Percentiles rank a stretch among this genome's conserved stretches.
phyloP scores from a whole-genome alignment of 352 stramenopile genomes.

The Globisporangium spinosum region DNA sequence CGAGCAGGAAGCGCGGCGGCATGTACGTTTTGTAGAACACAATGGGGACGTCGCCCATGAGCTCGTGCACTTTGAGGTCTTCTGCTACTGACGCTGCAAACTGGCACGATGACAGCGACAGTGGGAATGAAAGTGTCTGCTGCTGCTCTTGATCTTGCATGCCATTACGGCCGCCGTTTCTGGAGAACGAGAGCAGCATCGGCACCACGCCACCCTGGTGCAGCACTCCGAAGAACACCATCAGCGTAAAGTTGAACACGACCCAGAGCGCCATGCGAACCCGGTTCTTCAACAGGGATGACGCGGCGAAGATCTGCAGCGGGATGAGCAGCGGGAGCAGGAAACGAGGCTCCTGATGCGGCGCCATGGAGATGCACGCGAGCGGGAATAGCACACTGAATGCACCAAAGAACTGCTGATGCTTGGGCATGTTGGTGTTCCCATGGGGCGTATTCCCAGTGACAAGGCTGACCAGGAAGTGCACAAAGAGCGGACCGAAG shows the following conservation, averaged over 20 bases:
- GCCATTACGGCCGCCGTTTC: not conserved
- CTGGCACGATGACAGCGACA: conserved; percentile 22
- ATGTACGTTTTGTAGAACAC: conserved; percentile 82
- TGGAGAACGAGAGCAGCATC: conserved; percentile 46
- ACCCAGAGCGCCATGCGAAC: conserved; percentile 32
- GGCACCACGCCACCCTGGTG: conserved; percentile 72
- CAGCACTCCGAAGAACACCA: conserved; percentile 62
- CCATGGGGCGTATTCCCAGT: conserved; percentile 10
- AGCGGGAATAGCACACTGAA: conserved; percentile 68
- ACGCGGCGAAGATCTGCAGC: conserved; percentile 59
- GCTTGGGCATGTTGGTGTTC: not conserved
- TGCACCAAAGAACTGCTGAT: conserved; percentile 23
- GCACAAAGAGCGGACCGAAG: conserved; percentile 84
- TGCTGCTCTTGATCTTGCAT: not conserved
- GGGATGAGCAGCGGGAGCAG: conserved; percentile 85
- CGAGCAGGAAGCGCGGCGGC: conserved; percentile 72
- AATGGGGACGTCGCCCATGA: conserved; percentile 27
- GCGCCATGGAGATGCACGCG: conserved; percentile 83
- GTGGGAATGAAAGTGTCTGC: not conserved
- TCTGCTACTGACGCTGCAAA: conserved; percentile 16
- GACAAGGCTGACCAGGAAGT: conserved; percentile 38
- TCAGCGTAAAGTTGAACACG: conserved; percentile 48
- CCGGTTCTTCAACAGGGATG: not conserved
- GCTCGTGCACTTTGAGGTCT: not conserved
- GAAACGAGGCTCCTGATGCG: conserved; percentile 93